Conservation (phyloP, 257 asterid genomes). For the Ajuga chamaepitys region DNA sequence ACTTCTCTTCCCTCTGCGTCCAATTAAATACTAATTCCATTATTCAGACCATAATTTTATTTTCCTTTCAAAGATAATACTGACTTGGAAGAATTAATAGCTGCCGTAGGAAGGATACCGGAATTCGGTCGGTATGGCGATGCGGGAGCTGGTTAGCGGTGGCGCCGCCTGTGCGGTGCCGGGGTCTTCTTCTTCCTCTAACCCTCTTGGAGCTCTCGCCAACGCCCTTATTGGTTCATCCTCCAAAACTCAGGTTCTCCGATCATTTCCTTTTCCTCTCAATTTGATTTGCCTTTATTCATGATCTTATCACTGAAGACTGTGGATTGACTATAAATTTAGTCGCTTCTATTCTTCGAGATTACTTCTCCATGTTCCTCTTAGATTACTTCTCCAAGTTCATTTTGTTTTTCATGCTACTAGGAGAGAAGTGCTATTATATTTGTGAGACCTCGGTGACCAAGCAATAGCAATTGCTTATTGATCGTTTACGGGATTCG, state of each 20-base stretch:
- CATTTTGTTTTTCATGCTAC: neutral
- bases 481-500: neutral
- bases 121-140: constrained; percentile 47
- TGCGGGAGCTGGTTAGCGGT: constrained; percentile 88
- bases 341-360: neutral
- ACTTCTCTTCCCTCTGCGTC: neutral
- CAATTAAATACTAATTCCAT: neutral
- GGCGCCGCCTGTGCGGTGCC: constrained; percentile 87
- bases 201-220: constrained; percentile 91
- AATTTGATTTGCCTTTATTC: neutral
- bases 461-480: neutral
- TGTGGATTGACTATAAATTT: neutral
- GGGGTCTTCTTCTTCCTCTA: constrained; percentile 79
- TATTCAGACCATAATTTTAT: neutral
- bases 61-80: neutral
- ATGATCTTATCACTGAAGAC: neutral
- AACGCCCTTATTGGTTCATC: constrained; percentile 86
- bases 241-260: constrained; percentile 79
- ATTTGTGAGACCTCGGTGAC: neutral
- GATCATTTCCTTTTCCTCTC: neutral
- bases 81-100: neutral
- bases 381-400: neutral
- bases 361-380: neutral
- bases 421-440: neutral
- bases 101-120: constrained; percentile 8